A percentile compares a stretch with the other conserved stretches of the same genome.
phyloP scores from a whole-genome alignment of 2,329 filamentous ascomycete species.

The Fusarium sp. region DNA sequence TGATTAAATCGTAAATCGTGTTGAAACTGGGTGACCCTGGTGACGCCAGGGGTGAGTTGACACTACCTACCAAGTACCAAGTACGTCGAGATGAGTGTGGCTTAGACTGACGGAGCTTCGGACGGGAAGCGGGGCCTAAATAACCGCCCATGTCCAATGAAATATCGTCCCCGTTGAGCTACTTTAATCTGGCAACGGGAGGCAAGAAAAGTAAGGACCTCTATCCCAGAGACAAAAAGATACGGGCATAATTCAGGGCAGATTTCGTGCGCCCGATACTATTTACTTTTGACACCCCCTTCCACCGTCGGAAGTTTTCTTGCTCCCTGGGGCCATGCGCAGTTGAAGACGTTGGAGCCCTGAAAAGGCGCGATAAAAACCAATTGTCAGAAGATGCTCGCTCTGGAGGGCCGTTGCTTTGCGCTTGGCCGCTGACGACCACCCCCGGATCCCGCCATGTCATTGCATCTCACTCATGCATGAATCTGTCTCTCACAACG shows the following conservation, averaged over 20 bases:
- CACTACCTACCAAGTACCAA: background rate
- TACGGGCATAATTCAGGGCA: background rate
- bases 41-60: constrained; percentile 12
- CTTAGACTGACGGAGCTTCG: constrained; percentile 37
- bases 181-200: background rate
- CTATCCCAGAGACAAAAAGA: background rate
- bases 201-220: background rate
- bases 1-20: background rate
- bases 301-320: background rate
- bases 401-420: background rate
- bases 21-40: background rate
- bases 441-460: constrained; percentile 29
- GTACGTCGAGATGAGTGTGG: constrained; percentile 34
- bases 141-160: constrained; percentile 17
- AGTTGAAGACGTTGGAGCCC: constrained; percentile 32
- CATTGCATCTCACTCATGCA: constrained; percentile 22
- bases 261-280: fast-evolving
- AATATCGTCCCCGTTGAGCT: background rate
- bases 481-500: constrained; percentile 24
- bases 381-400: constrained; percentile 25
- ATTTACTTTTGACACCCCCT: background rate
- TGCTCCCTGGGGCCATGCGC: background rate
- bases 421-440: constrained; percentile 28
- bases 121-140: constrained; percentile 32
- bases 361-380: constrained; percentile 30